A percentile compares a stretch with the other conserved stretches of the same genome.
Conservation (phyloP, 495 filamentous ascomycete genomes). For the Tuber borchii region DNA sequence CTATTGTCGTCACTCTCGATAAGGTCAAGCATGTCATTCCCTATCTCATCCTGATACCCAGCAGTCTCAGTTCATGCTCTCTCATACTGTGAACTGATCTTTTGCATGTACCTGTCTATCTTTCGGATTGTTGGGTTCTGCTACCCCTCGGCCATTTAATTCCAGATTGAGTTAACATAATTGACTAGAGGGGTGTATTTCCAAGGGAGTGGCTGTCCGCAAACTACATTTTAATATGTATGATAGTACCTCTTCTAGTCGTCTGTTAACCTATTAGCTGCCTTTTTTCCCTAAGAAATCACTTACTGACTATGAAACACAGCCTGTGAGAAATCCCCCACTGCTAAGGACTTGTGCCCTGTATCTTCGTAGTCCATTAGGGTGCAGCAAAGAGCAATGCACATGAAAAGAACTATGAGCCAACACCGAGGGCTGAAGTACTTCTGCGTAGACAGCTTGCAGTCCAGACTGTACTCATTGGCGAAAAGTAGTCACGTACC, state of each 20-base stretch:
- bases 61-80: not conserved
- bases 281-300: too few relatives aligned
- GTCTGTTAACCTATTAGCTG: not conserved
- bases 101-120: not conserved
- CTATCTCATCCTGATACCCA: not conserved
- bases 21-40: not conserved
- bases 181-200: not conserved
- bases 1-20: not conserved
- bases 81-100: not conserved
- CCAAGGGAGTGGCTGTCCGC: accelerated
- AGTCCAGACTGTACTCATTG: too few relatives aligned
- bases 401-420: not conserved
- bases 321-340: not conserved
- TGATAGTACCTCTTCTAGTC: not conserved
- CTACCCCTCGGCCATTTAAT: not conserved
- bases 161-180: too few relatives aligned
- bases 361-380: not conserved
- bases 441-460: too few relatives aligned
- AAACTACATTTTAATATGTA: too few relatives aligned
- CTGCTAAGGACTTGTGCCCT: not conserved
- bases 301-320: not conserved
- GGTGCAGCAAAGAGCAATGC: not conserved
- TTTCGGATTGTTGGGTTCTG: not conserved
- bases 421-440: not conserved
- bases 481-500: too few relatives aligned